Evolutionary conservation across 2,329 filamentous ascomycete species (phyloP).

Genomic region (Cytospora leucostoma): DNA sequence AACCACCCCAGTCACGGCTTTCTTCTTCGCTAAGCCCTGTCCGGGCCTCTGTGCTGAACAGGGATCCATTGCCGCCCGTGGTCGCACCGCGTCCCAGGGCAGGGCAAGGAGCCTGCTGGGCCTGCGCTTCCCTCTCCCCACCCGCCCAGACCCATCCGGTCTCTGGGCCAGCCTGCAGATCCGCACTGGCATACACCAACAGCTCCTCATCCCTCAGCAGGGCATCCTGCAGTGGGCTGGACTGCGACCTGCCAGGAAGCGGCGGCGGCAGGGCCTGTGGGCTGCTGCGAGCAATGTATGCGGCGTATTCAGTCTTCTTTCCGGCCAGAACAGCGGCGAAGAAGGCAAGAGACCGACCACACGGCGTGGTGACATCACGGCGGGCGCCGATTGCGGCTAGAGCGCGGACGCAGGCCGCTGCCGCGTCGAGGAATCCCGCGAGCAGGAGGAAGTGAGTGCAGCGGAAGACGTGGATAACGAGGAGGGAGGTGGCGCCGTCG

Average conservation of each 20-base stretch:
- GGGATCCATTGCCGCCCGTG: conserved; percentile 37
- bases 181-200: conserved; percentile 80
- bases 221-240: conserved; percentile 39
- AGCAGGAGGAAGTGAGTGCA: conserved; percentile 80
- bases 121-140: conserved; percentile 51
- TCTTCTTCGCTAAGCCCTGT: conserved; percentile 59
- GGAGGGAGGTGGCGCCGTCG: conserved; percentile 69
- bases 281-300: conserved; percentile 40
- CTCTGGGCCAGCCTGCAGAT: conserved; percentile 78
- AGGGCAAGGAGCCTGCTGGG: conserved; percentile 36
- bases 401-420: conserved; percentile 71
- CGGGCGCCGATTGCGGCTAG: conserved; percentile 70
- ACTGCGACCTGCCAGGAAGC: conserved; percentile 32
- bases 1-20: conserved; percentile 74
- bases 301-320: conserved; percentile 51
- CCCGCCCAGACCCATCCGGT: conserved; percentile 82
- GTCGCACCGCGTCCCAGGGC: conserved; percentile 30
- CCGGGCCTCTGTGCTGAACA: conserved; percentile 49
- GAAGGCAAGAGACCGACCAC: conserved; percentile 79
- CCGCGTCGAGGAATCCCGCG: conserved; percentile 70
- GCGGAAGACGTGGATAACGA: conserved; percentile 85
- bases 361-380: conserved; percentile 72
- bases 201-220: conserved; percentile 77
- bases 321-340: conserved; percentile 70
- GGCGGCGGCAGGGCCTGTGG: conserved; percentile 35